phyloP scores from a whole-genome alignment of 2,329 filamentous ascomycete species.

The Scedosporium apiospermum region DNA sequence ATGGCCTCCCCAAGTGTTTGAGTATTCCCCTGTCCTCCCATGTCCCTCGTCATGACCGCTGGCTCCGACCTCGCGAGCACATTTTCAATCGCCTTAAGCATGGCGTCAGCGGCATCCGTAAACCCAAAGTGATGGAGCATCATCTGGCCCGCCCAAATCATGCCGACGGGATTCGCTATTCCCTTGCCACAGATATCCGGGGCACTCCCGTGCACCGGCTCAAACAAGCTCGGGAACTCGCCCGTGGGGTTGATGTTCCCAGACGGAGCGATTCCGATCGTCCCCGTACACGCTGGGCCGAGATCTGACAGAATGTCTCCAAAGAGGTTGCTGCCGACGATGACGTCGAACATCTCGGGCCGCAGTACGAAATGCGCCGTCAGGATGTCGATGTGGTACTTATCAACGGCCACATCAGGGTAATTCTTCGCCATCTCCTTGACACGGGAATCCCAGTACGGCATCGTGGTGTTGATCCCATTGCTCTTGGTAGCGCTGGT shows the following conservation, averaged over 20 bases:
- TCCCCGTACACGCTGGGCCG: constrained; percentile 59
- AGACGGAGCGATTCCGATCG: constrained; percentile 64
- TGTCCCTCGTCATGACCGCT: constrained; percentile 19
- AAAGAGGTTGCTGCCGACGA: constrained; percentile 54
- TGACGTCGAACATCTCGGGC: constrained; percentile 50
- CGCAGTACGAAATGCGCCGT: constrained; percentile 54
- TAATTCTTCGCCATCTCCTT: constrained; percentile 43
- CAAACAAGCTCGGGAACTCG: constrained; percentile 45
- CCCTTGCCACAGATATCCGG: constrained; percentile 66
- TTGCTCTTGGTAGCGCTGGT: constrained; percentile 61
- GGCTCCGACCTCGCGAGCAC: constrained; percentile 41
- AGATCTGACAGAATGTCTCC: constrained; percentile 64
- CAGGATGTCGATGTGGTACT: constrained; percentile 60
- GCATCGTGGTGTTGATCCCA: constrained; percentile 58
- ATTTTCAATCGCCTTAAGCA: constrained; percentile 52
- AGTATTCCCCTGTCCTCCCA: constrained; percentile 19
- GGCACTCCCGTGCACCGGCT: constrained; percentile 61
- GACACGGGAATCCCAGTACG: constrained; percentile 57
- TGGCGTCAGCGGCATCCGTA: constrained; percentile 33
- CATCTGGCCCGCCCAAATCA: constrained; percentile 62
- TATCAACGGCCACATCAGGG: constrained; percentile 49
- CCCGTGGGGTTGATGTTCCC: constrained; percentile 54
- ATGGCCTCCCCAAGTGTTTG: constrained; percentile 14
- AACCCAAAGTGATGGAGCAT: constrained; percentile 29
- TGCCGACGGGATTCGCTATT: constrained; percentile 65